These are phyloP conservation scores for Ananas comosus DNA, from an alignment of 176 grass and related monocot genomes.

Conservation along the genomic window DNA sequence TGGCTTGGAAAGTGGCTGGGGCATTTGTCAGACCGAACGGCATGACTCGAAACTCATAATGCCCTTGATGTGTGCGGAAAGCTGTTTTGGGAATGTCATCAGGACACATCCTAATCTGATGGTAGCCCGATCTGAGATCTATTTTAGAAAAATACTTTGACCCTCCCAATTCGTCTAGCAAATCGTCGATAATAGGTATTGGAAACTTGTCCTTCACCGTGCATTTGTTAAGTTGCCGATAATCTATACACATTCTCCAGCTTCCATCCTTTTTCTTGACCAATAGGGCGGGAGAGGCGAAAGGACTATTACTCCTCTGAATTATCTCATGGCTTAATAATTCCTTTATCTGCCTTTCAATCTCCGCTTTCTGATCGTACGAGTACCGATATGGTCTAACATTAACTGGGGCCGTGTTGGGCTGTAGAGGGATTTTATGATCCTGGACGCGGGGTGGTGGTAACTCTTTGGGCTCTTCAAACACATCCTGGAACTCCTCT, in stretches of 20 bases:
- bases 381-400: neutral
- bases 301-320: neutral
- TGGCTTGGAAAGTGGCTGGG: neutral
- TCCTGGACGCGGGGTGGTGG: no score
- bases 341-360: neutral
- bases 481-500: no score
- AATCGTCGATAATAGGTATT: neutral
- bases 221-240: neutral
- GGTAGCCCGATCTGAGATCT: neutral
- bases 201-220: conserved; percentile 2
- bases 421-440: no score
- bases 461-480: no score
- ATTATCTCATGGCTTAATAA: neutral
- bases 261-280: conserved; percentile 12
- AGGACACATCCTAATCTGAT: neutral
- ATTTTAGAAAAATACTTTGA: neutral
- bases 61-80: neutral
- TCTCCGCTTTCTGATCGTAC: neutral
- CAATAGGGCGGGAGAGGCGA: neutral
- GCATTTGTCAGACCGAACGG: neutral
- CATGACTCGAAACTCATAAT: conserved; percentile 3
- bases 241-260: conserved; percentile 10
- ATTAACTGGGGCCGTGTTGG: neutral
- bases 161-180: neutral
- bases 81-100: neutral